These are phyloP conservation scores for Phytophthora macrochlamydospora DNA, from an alignment of 352 stramenopile species.

Conservation along the genomic window DNA sequence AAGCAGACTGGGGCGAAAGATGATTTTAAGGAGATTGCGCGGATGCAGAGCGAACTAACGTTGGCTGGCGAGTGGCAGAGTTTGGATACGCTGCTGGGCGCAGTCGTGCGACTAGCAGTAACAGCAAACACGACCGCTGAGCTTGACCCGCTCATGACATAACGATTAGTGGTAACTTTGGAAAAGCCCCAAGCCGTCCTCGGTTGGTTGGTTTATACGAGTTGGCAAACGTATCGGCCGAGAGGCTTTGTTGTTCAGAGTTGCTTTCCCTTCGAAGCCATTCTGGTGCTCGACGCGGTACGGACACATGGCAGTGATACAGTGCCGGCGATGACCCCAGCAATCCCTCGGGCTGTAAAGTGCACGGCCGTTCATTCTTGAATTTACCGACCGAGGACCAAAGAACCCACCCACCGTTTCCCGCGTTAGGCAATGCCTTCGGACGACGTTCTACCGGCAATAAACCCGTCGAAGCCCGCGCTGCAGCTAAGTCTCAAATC, in stretches of 20 bases:
- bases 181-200: too few relatives aligned
- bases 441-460: not conserved
- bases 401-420: not conserved
- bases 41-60: slow-evolving; percentile 25
- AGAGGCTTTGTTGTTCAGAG: too few relatives aligned
- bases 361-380: not conserved
- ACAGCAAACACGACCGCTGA: slow-evolving; percentile 34
- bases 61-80: slow-evolving; percentile 24
- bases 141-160: slow-evolving; percentile 31
- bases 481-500: not conserved
- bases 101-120: slow-evolving; percentile 27
- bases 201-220: too few relatives aligned
- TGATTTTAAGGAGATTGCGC: slow-evolving; percentile 14
- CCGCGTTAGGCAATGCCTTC: not conserved
- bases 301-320: too few relatives aligned
- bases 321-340: not conserved
- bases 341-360: too few relatives aligned
- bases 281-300: too few relatives aligned
- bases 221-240: too few relatives aligned
- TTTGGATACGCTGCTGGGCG: slow-evolving; percentile 39
- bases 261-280: too few relatives aligned
- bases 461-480: not conserved
- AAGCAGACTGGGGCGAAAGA: slow-evolving; percentile 14
- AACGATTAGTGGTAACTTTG: not conserved
- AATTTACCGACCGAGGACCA: not conserved